These are phyloP conservation scores for Rickenella mellea DNA, from an alignment of 768 basidiomycete species.

Conservation along the genomic window DNA sequence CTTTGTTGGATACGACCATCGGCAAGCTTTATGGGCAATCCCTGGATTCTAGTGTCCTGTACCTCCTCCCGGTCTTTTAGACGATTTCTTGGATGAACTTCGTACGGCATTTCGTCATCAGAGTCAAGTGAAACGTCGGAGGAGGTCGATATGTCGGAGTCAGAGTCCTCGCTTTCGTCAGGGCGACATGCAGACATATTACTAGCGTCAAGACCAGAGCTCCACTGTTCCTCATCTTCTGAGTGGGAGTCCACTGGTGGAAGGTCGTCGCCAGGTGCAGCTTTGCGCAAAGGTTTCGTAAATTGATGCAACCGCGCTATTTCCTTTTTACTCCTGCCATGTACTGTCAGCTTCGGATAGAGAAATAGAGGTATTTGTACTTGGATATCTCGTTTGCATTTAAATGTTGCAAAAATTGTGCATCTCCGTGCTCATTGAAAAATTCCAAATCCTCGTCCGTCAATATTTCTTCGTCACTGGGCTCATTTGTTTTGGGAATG, in stretches of 20 bases:
- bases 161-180: conserved; percentile 20
- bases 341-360: conserved; percentile 4
- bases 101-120: conserved; percentile 56
- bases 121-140: conserved; percentile 11
- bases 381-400: conserved; percentile 76
- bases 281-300: conserved; percentile 42
- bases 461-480: conserved; percentile 42
- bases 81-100: conserved; percentile 47
- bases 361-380: conserved; percentile 29
- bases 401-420: conserved; percentile 58
- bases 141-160: neutral
- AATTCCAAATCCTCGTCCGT: conserved; percentile 67
- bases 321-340: conserved; percentile 74
- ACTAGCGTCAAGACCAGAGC: conserved; percentile 33
- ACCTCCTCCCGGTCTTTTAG: conserved; percentile 35
- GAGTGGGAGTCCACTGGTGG: conserved; percentile 63
- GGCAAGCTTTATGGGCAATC: conserved; percentile 81
- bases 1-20: conserved; percentile 68
- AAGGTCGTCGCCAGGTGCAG: conserved; percentile 43
- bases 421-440: conserved; percentile 52
- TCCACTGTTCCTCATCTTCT: conserved; percentile 47
- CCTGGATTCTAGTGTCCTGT: conserved; percentile 41
- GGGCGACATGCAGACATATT: too few relatives aligned
- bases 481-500: conserved; percentile 38
- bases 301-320: conserved; percentile 61